These are phyloP conservation scores for Tremellales sp. DNA, from an alignment of 1,284 basidiomycete species.

Conservation along the genomic window DNA sequence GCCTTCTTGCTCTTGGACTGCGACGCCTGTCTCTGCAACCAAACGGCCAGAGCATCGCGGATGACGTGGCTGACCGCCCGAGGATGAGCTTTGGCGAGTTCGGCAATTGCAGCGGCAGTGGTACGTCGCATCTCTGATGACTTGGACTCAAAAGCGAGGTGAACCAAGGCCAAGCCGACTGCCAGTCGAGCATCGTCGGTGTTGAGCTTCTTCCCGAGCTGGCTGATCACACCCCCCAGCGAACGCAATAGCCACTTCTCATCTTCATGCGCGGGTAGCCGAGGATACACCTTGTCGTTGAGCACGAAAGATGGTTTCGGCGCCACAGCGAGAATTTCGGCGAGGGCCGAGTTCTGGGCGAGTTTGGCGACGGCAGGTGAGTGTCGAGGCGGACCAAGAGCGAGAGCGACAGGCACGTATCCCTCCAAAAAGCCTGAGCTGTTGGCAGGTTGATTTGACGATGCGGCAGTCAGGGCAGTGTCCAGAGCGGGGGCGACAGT, in stretches of 20 bases:
- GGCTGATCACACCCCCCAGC: constrained; percentile 55
- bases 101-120: constrained; percentile 52
- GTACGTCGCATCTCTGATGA: constrained; percentile 56
- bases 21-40: constrained; percentile 28
- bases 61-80: constrained; percentile 56
- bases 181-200: constrained; percentile 58
- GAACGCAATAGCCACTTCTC: constrained; percentile 76
- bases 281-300: constrained; percentile 80
- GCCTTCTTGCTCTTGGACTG: constrained; percentile 18
- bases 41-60: constrained; percentile 55
- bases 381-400: constrained; percentile 59
- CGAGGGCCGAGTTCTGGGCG: constrained; percentile 36
- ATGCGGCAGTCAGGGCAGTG: constrained; percentile 57
- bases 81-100: constrained; percentile 44
- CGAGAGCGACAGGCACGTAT: constrained; percentile 67
- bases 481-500: constrained; percentile 63
- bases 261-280: constrained; percentile 61
- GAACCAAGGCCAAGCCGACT: constrained; percentile 63
- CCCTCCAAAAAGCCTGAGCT: constrained; percentile 71
- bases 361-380: constrained; percentile 24
- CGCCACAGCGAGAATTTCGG: constrained; percentile 44
- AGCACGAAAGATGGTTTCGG: constrained; percentile 78
- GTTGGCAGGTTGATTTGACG: constrained; percentile 56
- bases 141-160: constrained; percentile 62
- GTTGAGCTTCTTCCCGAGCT: constrained; percentile 55